Evolutionary conservation across 176 grass and related monocot species (phyloP), one percentile per base, ranked within the genome.

Genomic region (Aegilops sharonensis): DNA sequence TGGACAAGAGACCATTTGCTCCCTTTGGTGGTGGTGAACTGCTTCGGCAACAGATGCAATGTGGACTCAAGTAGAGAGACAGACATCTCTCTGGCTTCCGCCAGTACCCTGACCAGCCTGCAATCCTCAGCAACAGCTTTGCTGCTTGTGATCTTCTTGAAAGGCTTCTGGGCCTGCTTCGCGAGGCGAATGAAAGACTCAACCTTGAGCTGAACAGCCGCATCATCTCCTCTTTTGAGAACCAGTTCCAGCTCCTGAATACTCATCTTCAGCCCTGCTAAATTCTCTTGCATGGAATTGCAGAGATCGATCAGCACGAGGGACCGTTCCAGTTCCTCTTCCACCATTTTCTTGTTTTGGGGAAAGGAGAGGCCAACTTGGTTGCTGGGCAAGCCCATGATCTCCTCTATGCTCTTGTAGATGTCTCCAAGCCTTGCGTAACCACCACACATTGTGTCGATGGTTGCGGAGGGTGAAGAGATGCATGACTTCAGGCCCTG

Each of bases 1-100:
- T 85, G 85, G 9, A 91, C 66, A 18, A 89, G 69, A 43, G 67
- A 82, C 89, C 87, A 94, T 60, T 81, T 91, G 88, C 88, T 90
- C 4, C 39, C 64, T 5, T 11, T 64, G 9, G 52, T 54, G 50
- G 50, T n/a, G 4, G 12, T 52, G 35, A 86, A 83, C 63, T 89
- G 70, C 63, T 82, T 87, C 0, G n/a, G 62, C 77, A 89, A 48
- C 37, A 87, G n/a, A 11, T 32, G 71, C 0, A 29, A 20, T 5
- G 60, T 71, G 32, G 82, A 71, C 83, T 88, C 84, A 21, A 94
- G 87, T 0, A 89, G 31, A 60, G 32, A 85, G 8, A 79, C 4
- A 7, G 78, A 68, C 20, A 75, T 79, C 81, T 85, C 59, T 68
- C 78, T 87, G 10, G 72, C 81, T 70, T 91, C 89, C 9, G 20